Percentiles rank a stretch among this genome's conserved stretches.
Evolutionary conservation across 331 rosid genomes (phyloP).

Genomic region (Acacia pycnantha): DNA sequence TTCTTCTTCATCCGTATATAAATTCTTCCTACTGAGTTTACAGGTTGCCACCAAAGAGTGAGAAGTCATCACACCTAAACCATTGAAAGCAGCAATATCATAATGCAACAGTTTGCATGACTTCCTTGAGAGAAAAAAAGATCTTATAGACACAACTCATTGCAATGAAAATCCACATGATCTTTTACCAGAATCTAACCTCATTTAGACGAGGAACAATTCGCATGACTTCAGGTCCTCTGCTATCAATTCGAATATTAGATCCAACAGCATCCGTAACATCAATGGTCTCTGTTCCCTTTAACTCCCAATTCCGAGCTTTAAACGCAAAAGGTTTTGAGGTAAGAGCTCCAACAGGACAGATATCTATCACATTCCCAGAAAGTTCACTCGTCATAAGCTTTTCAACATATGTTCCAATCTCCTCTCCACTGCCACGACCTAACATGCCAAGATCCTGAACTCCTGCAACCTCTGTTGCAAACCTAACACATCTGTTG

Average conservation of each 20-base stretch:
- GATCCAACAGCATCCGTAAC: constrained; percentile 99
- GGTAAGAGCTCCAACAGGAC: constrained; percentile 97
- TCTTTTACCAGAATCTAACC: constrained; percentile 47
- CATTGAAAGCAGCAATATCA: constrained; percentile 1
- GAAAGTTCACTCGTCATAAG: constrained; percentile 98
- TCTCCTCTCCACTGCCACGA: constrained; percentile 99
- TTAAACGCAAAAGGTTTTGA: constrained; percentile 98
- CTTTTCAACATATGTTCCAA: constrained; percentile 94
- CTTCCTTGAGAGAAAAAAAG: background rate
- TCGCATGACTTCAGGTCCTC: constrained; percentile 98
- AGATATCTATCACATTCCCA: constrained; percentile 97
- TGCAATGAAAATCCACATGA: constrained; percentile 4
- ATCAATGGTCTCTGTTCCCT: constrained; percentile 93
- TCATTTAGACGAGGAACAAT: constrained; percentile 90
- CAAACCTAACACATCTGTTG: constrained; percentile 94
- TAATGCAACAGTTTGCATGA: background rate
- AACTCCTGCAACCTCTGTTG: constrained; percentile 98
- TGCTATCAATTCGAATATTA: constrained; percentile 93
- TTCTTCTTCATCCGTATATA: background rate
- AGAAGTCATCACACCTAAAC: constrained; percentile 19
- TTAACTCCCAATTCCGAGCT: constrained; percentile 97
- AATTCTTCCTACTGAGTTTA: constrained; percentile 2
- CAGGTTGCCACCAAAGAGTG: background rate
- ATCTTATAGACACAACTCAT: background rate
- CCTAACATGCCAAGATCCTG: constrained; percentile 98